Base-by-base conservation (phyloP, 139 green algal genomes). In the Chlorella sp. region DNA sequence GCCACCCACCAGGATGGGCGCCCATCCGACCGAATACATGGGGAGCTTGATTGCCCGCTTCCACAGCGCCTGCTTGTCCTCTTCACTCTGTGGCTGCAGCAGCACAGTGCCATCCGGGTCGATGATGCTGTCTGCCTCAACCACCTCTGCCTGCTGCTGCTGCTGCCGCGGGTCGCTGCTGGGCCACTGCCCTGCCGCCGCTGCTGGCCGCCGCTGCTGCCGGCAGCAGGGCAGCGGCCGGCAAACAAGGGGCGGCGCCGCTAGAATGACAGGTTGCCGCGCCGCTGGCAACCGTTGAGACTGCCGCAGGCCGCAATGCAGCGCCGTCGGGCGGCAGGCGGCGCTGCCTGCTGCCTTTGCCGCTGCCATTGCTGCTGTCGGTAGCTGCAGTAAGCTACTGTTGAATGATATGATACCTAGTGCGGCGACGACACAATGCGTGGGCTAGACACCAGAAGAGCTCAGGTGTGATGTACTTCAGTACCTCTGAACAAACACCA, bases 21-120 rank as follows among this genome's bases (percentile, higher is more conserved):
- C 93, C n/a, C 97, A 89, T 18, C 93, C 96, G 0, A 99, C 97
- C 3, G 96, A 97, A 90, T 99, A 99, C 96, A 99, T 99, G 66
- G 97, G 97, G 12, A 94, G 93, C 93, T 99, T 99, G 79, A 98
- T 95, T 30, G 96, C 96, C 21, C 88, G 90, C 82, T 94, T 95
- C 97, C 96, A 99, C 42, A 99, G 94, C 18, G 60, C 53, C 16
- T 26, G 37, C 24, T 68, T 82, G 36, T 93, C 87, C 90, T 93
- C 68, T 14, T 34, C 76, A 30, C 61, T 89, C 34, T 79, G 64
- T 73, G 87, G 87, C 64, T 83, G 64, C 37, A 75, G 22, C 39
- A 14, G 36, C 14, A 93, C 53, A 18, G 79, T 76, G 30, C 90
- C 90, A 61, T 93, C 90, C 34, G 90, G 90, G 2, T 90, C 90